Percentiles rank a stretch among this genome's conserved stretches.
Evolutionary conservation across 2,329 filamentous ascomycete species (phyloP).

Genomic region (Fusarium ambrosium): DNA sequence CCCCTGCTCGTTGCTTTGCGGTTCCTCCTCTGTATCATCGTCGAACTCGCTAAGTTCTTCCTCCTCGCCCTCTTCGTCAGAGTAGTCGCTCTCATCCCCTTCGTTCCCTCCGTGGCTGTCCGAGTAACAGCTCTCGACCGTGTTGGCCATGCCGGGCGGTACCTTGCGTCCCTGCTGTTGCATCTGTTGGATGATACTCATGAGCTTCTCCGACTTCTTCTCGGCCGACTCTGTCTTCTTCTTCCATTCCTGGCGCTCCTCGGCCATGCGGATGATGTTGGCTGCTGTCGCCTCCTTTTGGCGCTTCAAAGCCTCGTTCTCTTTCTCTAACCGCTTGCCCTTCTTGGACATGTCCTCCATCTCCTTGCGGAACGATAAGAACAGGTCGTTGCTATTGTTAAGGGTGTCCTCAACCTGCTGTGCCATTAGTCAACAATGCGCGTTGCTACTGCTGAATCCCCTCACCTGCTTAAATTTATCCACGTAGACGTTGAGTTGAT

Average conservation of each 20-base stretch:
- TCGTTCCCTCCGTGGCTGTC: slow-evolving; percentile 63
- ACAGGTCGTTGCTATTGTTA: slow-evolving; percentile 98
- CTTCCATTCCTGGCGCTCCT: slow-evolving; percentile 87
- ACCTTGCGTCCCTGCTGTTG: slow-evolving; percentile 91
- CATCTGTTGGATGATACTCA: slow-evolving; percentile 96
- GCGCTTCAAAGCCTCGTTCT: slow-evolving; percentile 90
- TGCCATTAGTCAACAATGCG: slow-evolving; percentile 46
- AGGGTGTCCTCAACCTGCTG: slow-evolving; percentile 94
- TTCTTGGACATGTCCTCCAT: slow-evolving; percentile 99
- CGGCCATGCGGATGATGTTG: slow-evolving; percentile 97
- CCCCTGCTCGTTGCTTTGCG: slow-evolving; percentile 52
- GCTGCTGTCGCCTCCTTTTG: slow-evolving; percentile 95
- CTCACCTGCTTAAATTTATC: slow-evolving; percentile 99
- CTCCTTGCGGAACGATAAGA: slow-evolving; percentile 96
- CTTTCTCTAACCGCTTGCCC: slow-evolving; percentile 95
- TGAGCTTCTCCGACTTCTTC: slow-evolving; percentile 91
- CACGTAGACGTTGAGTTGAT: slow-evolving; percentile 97
- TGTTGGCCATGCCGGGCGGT: slow-evolving; percentile 72
- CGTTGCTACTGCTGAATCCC: slow-evolving; percentile 30
- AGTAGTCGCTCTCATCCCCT: slow-evolving; percentile 74
- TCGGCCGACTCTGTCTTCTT: slow-evolving; percentile 69
- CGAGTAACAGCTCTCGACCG: slow-evolving; percentile 71
- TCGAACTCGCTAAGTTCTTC: slow-evolving; percentile 76
- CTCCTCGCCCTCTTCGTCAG: slow-evolving; percentile 72
- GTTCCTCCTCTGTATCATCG: slow-evolving; percentile 69